phyloP scores from a whole-genome alignment of 495 filamentous ascomycete genomes.

The Penicillium simplicissimum region DNA sequence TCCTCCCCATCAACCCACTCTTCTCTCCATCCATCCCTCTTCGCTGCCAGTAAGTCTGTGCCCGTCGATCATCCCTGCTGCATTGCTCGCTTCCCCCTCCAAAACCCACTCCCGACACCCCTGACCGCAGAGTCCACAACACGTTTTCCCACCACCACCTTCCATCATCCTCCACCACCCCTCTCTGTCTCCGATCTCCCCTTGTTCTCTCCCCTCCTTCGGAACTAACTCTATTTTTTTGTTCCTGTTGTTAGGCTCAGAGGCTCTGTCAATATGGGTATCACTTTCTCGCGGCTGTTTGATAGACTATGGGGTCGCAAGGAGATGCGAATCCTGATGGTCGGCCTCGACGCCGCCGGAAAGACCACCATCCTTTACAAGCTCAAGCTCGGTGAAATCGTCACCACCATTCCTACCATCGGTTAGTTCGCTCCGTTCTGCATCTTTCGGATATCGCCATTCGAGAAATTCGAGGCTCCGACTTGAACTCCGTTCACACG shows the following conservation, averaged over 20 bases:
- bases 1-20: constrained; percentile 15
- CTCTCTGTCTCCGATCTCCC: constrained; percentile 24
- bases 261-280: constrained; percentile 78
- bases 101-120: constrained; percentile 20
- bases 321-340: constrained; percentile 99
- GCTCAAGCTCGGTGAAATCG: constrained; percentile 99
- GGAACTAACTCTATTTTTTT: constrained; percentile 26
- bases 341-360: constrained; percentile 97
- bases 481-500: not conserved
- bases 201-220: constrained; percentile 15
- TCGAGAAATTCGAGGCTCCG: not conserved
- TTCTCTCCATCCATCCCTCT: constrained; percentile 23
- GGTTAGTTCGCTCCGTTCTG: constrained; percentile 62
- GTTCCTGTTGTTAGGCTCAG: constrained; percentile 25
- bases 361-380: constrained; percentile 99
- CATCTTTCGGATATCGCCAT: not conserved
- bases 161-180: constrained; percentile 14
- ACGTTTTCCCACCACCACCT: constrained; percentile 28
- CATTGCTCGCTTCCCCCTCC: not conserved
- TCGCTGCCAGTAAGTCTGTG: constrained; percentile 15
- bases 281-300: constrained; percentile 90
- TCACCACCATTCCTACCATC: constrained; percentile 99
- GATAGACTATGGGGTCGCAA: constrained; percentile 97
- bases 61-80: constrained; percentile 19
- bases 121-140: constrained; percentile 34